A percentile compares a stretch with the other conserved stretches of the same genome.
Evolutionary conservation across 1,139 yeast genomes (phyloP).

Genomic region (Groenewaldozyma auringiensis): DNA sequence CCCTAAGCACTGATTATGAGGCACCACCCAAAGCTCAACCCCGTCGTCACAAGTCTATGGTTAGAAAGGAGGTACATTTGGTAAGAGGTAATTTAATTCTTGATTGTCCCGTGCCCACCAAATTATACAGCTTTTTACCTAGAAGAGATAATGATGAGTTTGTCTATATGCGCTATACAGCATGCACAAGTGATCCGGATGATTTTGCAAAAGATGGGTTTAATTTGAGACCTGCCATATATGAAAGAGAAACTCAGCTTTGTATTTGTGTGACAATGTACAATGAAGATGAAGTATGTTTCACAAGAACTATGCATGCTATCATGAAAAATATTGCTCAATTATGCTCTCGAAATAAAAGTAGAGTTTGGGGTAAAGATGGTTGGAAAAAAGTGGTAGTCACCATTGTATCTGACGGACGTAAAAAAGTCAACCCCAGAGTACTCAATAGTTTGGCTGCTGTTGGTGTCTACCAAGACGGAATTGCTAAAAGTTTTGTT

Average conservation of each 20-base stretch:
- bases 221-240: constrained; percentile 73
- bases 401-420: constrained; percentile 84
- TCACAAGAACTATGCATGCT: constrained; percentile 89
- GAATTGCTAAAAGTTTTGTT: constrained; percentile 88
- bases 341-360: constrained; percentile 67
- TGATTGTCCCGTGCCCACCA: constrained; percentile 90
- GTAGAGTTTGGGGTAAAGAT: constrained; percentile 88
- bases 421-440: constrained; percentile 74
- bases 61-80: constrained; percentile 55
- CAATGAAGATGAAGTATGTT: constrained; percentile 81
- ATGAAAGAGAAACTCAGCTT: constrained; percentile 81
- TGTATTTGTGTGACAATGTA: constrained; percentile 92
- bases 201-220: constrained; percentile 74
- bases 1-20: constrained; percentile 22
- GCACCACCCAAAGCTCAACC: constrained; percentile 47
- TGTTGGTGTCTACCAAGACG: constrained; percentile 93
- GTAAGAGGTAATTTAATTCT: constrained; percentile 74
- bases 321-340: constrained; percentile 89
- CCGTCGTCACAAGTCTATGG: constrained; percentile 50
- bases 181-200: constrained; percentile 86
- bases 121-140: constrained; percentile 68
- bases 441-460: constrained; percentile 83
- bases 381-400: constrained; percentile 96
- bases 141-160: constrained; percentile 86
- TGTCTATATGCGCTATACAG: constrained; percentile 89